These are phyloP conservation scores for Anisogramma anomala DNA, from an alignment of 2,329 filamentous ascomycete genomes.

Conservation along the genomic window DNA sequence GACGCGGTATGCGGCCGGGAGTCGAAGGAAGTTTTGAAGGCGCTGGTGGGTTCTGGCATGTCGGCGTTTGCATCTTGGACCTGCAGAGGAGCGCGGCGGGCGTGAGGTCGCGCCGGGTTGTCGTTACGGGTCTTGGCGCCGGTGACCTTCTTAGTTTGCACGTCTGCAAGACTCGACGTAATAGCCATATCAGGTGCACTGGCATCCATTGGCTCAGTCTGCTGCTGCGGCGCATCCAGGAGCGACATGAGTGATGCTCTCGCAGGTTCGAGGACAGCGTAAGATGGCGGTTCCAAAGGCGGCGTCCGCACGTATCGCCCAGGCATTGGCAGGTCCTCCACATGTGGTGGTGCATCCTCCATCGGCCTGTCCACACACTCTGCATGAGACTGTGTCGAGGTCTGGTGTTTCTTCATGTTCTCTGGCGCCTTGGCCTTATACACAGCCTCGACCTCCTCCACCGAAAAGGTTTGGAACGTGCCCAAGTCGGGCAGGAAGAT, in stretches of 20 bases:
- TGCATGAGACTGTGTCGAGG: neutral
- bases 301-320: slow-evolving; percentile 44
- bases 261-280: slow-evolving; percentile 40
- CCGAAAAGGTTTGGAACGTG: slow-evolving; percentile 49
- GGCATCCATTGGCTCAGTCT: slow-evolving; percentile 25
- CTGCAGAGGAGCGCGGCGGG: slow-evolving; percentile 7
- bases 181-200: slow-evolving; percentile 33
- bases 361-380: slow-evolving; percentile 18
- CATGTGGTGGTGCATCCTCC: slow-evolving; percentile 10
- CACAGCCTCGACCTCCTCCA: slow-evolving; percentile 37
- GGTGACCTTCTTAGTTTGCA: slow-evolving; percentile 11
- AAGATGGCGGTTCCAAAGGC: slow-evolving; percentile 50
- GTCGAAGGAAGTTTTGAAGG: slow-evolving; percentile 10
- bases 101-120: neutral
- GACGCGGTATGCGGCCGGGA: slow-evolving; percentile 35
- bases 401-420: slow-evolving; percentile 9
- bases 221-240: slow-evolving; percentile 42
- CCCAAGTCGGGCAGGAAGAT: slow-evolving; percentile 52
- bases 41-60: neutral
- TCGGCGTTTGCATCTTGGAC: slow-evolving; percentile 12
- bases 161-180: slow-evolving; percentile 25
- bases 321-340: neutral
- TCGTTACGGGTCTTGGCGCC: slow-evolving; percentile 9
- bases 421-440: slow-evolving; percentile 22
- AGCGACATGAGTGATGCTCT: slow-evolving; percentile 50